Evolutionary conservation across 805 yeast species (phyloP), one percentile per base, ranked within the genome.

Genomic region (Kazachstania taianensis): DNA sequence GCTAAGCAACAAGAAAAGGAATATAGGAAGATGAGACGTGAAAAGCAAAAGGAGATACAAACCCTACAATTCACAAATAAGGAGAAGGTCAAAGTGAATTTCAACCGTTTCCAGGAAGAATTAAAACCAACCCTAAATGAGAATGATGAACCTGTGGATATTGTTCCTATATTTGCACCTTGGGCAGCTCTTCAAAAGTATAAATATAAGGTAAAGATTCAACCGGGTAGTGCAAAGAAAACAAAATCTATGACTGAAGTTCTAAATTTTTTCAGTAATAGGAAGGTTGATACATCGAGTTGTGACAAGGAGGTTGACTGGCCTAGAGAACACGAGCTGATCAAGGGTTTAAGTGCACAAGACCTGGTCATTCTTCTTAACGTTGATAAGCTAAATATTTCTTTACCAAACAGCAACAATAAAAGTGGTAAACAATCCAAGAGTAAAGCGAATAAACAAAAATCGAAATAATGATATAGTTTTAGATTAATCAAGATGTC

Each of bases 151-250:
- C 62, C 82, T 8, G 49, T 66, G 8, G 82, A 76, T 39, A 75
- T 81, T 5, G 70, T 89, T 9, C 94, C 96, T 1, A 76, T 84
- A 14, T 89, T 86, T 67, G 96, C 92, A 0, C 98, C 98, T 2
- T 92, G 96, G 95, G 59, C 72, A 9, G 70, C 96, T 0, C 56
- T 92, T 43, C 69, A 65, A 40, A 81, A 81, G 53, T 73, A 69
- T 56, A 78, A 81, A 50, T 86, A 82, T 60, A 85, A 85, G 54
- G 78, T 83, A 24, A 89, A 89, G 55, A 60, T 89, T 20, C 82
- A 77, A 45, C 87, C 94, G 1, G 78, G 78, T 1, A 65, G 70
- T 20, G 76, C 78, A 19, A 92, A 92, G 55, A 87, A 89, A 53
- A 94, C 96, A 2, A 92, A 92, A 52, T 78, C 92, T 2, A 65